phyloP scores from a whole-genome alignment of 78 protist species.

The Kipferlia bialata region DNA sequence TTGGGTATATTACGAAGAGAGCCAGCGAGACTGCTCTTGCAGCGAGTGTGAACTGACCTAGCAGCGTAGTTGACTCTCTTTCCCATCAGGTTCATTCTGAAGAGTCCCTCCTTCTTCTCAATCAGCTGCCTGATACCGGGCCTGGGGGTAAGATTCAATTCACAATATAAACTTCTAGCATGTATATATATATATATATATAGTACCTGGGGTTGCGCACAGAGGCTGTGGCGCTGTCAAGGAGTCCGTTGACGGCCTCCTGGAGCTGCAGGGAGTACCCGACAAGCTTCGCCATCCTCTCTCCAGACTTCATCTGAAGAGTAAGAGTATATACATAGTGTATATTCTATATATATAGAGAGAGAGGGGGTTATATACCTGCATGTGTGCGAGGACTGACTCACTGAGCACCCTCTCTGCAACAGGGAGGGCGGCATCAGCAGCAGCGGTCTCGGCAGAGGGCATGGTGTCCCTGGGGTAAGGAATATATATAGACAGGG shows the following conservation, averaged over 20 bases:
- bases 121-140: slow-evolving; percentile 72
- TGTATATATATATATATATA: not conserved
- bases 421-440: too few relatives aligned
- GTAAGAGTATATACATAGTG: not conserved
- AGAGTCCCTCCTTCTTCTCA: slow-evolving; percentile 88
- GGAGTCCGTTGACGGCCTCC: not conserved
- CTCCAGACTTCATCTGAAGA: not conserved
- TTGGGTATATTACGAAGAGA: too few relatives aligned
- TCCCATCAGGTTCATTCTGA: slow-evolving; percentile 98
- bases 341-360: too few relatives aligned
- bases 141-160: not conserved
- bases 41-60: too few relatives aligned
- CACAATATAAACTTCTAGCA: not conserved
- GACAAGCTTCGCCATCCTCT: not conserved
- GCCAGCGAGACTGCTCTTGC: too few relatives aligned
- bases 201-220: not conserved
- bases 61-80: slow-evolving; percentile 96
- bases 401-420: too few relatives aligned
- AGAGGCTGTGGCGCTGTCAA: not conserved
- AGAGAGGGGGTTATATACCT: too few relatives aligned
- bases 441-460: too few relatives aligned
- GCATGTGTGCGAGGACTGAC: too few relatives aligned
- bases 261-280: not conserved
- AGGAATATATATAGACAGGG: too few relatives aligned
- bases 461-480: too few relatives aligned